Percentiles rank a stretch among this genome's conserved stretches.
phyloP scores from a whole-genome alignment of 257 asterid species.

The Mentha longifolia region DNA sequence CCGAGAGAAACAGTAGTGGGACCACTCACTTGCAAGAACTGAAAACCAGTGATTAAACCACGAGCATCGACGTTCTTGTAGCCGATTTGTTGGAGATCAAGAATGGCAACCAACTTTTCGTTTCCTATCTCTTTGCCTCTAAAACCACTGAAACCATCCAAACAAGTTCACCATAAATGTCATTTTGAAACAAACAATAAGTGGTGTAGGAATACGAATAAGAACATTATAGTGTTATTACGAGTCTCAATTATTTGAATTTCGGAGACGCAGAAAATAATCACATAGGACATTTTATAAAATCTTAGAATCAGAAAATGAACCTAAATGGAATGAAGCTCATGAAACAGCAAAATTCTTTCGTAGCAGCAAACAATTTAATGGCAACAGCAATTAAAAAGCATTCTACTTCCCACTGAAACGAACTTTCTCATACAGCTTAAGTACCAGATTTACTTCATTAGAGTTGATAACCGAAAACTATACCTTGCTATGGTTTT shows the following conservation, averaged over 20 bases:
- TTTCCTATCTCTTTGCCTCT: constrained; percentile 68
- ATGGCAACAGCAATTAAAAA: too few species aligned
- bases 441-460: neutral
- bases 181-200: constrained; percentile 5
- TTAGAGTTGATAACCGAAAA: constrained; percentile 8
- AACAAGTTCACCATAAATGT: constrained; percentile 2
- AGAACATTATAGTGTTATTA: neutral
- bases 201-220: neutral
- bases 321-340: too few species aligned
- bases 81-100: constrained; percentile 60
- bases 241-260: neutral
- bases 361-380: too few species aligned
- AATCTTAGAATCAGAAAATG: too few species aligned
- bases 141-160: constrained; percentile 54
- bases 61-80: constrained; percentile 69
- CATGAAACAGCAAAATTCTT: too few species aligned
- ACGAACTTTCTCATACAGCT: neutral
- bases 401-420: too few species aligned
- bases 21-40: constrained; percentile 71
- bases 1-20: neutral
- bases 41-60: constrained; percentile 68
- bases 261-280: neutral
- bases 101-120: constrained; percentile 58
- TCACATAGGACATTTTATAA: neutral
- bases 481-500: constrained; percentile 75